These are phyloP conservation scores for Kingdonia uniflora DNA, from an alignment of 164 flowering plant genomes.

Conservation along the genomic window DNA sequence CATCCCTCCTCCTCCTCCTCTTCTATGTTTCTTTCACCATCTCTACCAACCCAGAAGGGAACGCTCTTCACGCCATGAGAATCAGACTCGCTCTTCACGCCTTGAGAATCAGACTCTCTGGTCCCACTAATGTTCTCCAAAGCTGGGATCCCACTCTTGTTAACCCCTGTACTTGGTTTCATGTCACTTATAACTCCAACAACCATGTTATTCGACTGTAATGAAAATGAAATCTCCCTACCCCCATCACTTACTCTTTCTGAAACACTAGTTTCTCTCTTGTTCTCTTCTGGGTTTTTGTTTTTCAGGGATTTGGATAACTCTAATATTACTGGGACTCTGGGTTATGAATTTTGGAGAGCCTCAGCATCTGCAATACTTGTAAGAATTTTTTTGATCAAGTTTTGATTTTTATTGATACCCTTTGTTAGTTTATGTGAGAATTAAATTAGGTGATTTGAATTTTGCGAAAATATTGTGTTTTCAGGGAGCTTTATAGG, in stretches of 20 bases:
- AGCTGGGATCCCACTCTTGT: constrained; percentile 96
- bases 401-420: background rate
- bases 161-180: no score
- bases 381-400: constrained; percentile 30
- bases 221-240: background rate
- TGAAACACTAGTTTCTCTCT: background rate
- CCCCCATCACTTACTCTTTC: background rate
- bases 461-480: background rate
- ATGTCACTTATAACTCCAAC: constrained; percentile 63
- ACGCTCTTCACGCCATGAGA: constrained; percentile 59
- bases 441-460: background rate
- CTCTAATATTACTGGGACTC: constrained; percentile 62
- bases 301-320: constrained; percentile 69
- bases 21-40: constrained; percentile 19
- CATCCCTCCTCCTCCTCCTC: constrained; percentile 20
- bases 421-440: background rate
- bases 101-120: constrained; percentile 49
- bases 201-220: constrained; percentile 76
- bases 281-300: background rate
- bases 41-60: constrained; percentile 68
- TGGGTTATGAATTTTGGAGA: constrained; percentile 75
- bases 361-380: no score
- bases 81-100: no score
- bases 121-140: constrained; percentile 66
- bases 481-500: constrained; percentile 69